Conservation (phyloP, 148 eudicot genomes). For the Arbutus unedo region DNA sequence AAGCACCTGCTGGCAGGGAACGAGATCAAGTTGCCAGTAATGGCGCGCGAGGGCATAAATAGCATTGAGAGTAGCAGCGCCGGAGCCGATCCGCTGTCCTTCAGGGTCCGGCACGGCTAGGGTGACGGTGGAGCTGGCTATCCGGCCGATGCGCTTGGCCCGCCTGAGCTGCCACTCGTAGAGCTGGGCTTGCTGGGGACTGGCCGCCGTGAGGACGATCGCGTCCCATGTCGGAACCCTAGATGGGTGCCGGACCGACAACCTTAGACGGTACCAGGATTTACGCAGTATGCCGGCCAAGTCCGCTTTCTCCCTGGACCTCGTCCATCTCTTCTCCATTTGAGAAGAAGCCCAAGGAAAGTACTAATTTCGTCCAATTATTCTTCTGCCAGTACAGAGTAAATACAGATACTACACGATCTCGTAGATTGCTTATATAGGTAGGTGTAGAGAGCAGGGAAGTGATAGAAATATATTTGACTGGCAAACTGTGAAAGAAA, state of each 20-base stretch:
- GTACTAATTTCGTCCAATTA: neutral
- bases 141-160: slow-evolving; percentile 82
- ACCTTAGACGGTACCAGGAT: slow-evolving; percentile 75
- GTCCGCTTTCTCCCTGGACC: slow-evolving; percentile 38
- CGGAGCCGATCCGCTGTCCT: slow-evolving; percentile 90
- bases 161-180: slow-evolving; percentile 82
- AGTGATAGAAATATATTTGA: neutral
- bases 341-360: neutral
- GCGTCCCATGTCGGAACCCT: slow-evolving; percentile 99
- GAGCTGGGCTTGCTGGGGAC: slow-evolving; percentile 85
- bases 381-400: neutral
- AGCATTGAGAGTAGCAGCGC: slow-evolving; percentile 92
- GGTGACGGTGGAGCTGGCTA: slow-evolving; percentile 64
- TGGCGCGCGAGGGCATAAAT: slow-evolving; percentile 61
- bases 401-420: neutral
- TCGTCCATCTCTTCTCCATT: slow-evolving; percentile 19
- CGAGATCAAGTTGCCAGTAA: slow-evolving; percentile 25
- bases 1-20: slow-evolving; percentile 8
- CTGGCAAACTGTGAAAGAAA: neutral
- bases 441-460: neutral
- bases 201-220: slow-evolving; percentile 81
- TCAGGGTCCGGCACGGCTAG: slow-evolving; percentile 88
- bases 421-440: neutral
- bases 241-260: slow-evolving; percentile 76
- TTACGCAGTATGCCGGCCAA: slow-evolving; percentile 44